These are phyloP conservation scores for Penicillium coprophilum DNA, from an alignment of 495 filamentous ascomycete genomes.

Conservation along the genomic window DNA sequence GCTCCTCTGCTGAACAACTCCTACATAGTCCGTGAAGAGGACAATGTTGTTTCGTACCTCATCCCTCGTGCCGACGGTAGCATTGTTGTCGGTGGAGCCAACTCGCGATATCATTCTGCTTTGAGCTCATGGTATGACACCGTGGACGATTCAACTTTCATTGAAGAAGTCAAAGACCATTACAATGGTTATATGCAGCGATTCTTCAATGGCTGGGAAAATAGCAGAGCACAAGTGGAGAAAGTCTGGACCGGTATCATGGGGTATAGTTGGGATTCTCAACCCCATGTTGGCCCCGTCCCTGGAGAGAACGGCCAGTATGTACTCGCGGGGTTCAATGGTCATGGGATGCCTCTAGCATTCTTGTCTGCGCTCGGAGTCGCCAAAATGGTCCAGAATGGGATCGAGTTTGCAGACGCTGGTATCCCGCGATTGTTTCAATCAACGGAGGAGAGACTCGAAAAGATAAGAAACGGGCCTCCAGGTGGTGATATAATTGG, in stretches of 20 bases:
- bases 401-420: constrained; percentile 35
- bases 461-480: neutral
- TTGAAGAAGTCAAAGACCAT: constrained; percentile 59
- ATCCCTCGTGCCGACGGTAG: constrained; percentile 66
- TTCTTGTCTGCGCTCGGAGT: constrained; percentile 47
- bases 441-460: constrained; percentile 13
- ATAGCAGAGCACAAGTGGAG: constrained; percentile 38
- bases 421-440: constrained; percentile 39
- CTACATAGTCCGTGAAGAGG: constrained; percentile 33
- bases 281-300: constrained; percentile 50
- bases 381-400: constrained; percentile 44
- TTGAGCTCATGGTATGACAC: constrained; percentile 56
- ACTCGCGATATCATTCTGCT: constrained; percentile 49
- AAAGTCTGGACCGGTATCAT: constrained; percentile 54
- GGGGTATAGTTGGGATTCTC: constrained; percentile 44
- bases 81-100: constrained; percentile 65
- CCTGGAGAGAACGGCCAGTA: constrained; percentile 43
- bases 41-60: constrained; percentile 54
- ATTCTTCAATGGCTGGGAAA: constrained; percentile 44
- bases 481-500: neutral
- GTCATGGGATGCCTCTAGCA: constrained; percentile 54
- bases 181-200: constrained; percentile 53
- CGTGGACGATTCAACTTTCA: constrained; percentile 53
- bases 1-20: constrained; percentile 34
- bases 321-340: constrained; percentile 54